Conservation (phyloP, 306 rosid species). For the Styphnolobium japonicum region DNA sequence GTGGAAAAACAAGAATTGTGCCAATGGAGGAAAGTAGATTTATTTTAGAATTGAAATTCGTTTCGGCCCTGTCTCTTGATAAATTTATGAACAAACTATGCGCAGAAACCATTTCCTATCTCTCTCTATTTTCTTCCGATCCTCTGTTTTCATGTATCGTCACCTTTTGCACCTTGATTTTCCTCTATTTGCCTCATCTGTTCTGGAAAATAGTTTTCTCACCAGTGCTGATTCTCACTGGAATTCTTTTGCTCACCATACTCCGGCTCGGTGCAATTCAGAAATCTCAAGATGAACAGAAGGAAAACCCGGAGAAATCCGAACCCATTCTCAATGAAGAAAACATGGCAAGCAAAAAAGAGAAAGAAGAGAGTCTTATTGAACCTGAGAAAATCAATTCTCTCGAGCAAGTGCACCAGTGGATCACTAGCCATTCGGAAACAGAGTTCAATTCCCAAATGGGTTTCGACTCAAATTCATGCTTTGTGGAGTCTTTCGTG, state of each 20-base stretch:
- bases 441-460: conserved; percentile 12
- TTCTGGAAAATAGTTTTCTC: conserved; percentile 48
- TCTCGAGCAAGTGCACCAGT: conserved; percentile 12
- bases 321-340: neutral
- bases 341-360: conserved; percentile 29
- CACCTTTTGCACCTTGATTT: conserved; percentile 45
- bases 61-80: neutral
- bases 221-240: conserved; percentile 51
- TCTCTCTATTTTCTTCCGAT: conserved; percentile 34
- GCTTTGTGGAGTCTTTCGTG: conserved; percentile 44
- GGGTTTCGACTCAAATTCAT: conserved; percentile 26
- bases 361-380: neutral
- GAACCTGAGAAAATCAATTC: conserved; percentile 4
- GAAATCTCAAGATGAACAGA: conserved; percentile 22
- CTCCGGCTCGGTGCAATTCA: conserved; percentile 71
- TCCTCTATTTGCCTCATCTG: conserved; percentile 54
- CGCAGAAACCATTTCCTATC: conserved; percentile 8
- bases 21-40: conserved; percentile 29
- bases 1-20: neutral
- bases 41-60: conserved; percentile 22
- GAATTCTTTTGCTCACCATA: conserved; percentile 45
- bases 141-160: conserved; percentile 63
- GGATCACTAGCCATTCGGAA: conserved; percentile 22
- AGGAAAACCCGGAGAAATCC: neutral
- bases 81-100: conserved; percentile 28